These are phyloP conservation scores for Hemisphaericaspora xylanilytica DNA, from an alignment of 1,139 yeast species.

Conservation along the genomic window DNA sequence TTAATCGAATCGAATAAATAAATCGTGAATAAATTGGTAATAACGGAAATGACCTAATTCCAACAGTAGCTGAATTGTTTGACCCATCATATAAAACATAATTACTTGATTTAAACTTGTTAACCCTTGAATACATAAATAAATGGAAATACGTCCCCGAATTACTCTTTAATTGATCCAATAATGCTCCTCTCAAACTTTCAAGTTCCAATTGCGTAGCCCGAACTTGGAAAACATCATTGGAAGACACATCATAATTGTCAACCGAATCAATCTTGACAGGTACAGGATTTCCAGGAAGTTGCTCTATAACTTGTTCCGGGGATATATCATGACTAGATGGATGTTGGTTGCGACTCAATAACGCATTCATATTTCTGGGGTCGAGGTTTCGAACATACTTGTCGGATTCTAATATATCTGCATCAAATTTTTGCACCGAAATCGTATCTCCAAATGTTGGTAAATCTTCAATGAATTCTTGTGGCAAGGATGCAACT, in stretches of 20 bases:
- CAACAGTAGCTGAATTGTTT: slow-evolving; percentile 24
- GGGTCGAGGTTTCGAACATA: slow-evolving; percentile 2
- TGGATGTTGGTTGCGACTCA: not conserved
- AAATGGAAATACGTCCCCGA: not conserved
- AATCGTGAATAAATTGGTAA: slow-evolving; percentile 36
- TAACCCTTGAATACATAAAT: not conserved
- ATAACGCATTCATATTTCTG: not conserved
- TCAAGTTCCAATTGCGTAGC: not conserved
- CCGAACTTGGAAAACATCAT: not conserved
- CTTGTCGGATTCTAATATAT: slow-evolving; percentile 34
- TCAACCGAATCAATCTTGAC: not conserved
- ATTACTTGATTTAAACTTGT: not conserved
- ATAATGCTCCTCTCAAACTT: not conserved
- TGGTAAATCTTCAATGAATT: slow-evolving; percentile 41
- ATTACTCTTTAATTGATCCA: not conserved
- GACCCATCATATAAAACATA: slow-evolving; percentile 5
- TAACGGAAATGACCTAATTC: slow-evolving; percentile 27
- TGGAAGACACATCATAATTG: not conserved
- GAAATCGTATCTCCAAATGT: slow-evolving; percentile 27
- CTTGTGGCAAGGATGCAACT: slow-evolving; percentile 30
- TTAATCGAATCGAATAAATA: slow-evolving; percentile 26
- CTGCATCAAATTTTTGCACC: slow-evolving; percentile 39
- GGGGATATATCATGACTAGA: not conserved
- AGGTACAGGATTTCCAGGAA: slow-evolving; percentile 1
- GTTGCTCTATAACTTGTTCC: not conserved